Conservation (phyloP, 2,329 filamentous ascomycete genomes). For the Leptodontidium sp. region DNA sequence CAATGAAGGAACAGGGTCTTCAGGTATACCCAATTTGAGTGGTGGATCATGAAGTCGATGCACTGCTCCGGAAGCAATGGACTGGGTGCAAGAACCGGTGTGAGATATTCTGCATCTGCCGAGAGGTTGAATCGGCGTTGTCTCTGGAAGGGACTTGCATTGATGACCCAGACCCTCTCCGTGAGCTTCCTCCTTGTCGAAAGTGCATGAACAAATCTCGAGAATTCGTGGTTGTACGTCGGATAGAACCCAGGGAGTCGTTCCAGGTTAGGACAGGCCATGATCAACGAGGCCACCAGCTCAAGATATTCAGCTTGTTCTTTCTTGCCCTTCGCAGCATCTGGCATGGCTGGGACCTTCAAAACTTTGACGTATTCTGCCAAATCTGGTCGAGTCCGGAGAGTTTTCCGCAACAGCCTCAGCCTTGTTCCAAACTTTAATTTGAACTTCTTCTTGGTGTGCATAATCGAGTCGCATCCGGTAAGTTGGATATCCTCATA, state of each 20-base stretch:
- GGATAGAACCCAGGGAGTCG: conserved; percentile 62
- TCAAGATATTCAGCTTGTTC: conserved; percentile 62
- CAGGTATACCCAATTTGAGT: conserved; percentile 64
- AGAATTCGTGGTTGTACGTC: conserved; percentile 63
- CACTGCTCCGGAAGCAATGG: conserved; percentile 53
- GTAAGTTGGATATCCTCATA: conserved; percentile 67
- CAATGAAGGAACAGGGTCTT: conserved; percentile 66
- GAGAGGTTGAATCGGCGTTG: conserved; percentile 42
- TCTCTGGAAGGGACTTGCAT: conserved; percentile 47
- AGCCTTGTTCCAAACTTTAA: conserved; percentile 60
- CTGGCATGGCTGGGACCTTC: conserved; percentile 60
- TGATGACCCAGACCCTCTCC: conserved; percentile 67
- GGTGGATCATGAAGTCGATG: conserved; percentile 57
- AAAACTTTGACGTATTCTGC: conserved; percentile 64
- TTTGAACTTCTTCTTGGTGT: conserved; percentile 66
- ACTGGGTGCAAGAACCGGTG: conserved; percentile 45
- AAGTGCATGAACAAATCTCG: conserved; percentile 65
- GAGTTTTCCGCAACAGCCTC: conserved; percentile 63
- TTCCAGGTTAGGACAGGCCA: conserved; percentile 72
- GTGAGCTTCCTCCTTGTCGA: conserved; percentile 63
- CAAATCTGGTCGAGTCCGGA: conserved; percentile 61
- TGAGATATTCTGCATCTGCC: conserved; percentile 35
- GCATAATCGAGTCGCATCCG: conserved; percentile 59
- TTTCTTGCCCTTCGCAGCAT: conserved; percentile 46
- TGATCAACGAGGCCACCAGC: conserved; percentile 65